Percentiles rank a stretch among this genome's conserved stretches.
phyloP scores from a whole-genome alignment of 768 basidiomycete genomes.

The Boletellus emodensis region DNA sequence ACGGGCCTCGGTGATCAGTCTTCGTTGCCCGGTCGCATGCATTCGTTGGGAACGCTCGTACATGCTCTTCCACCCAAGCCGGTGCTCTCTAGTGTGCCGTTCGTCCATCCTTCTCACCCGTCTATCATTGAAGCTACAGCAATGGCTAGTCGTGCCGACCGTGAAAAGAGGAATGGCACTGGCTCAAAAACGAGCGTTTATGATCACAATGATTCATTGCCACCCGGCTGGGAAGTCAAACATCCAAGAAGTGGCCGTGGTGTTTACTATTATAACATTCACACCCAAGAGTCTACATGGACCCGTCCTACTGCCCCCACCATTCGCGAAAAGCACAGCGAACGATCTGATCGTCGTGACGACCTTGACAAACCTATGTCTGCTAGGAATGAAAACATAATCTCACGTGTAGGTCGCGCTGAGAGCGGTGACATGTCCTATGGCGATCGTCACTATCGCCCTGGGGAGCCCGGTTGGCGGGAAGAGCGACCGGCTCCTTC shows the following conservation, averaged over 20 bases:
- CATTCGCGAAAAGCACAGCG: constrained; percentile 22
- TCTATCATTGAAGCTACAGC: constrained; percentile 59
- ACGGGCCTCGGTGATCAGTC: constrained; percentile 20
- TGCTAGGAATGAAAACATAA: constrained; percentile 21
- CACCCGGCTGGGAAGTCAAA: constrained; percentile 60
- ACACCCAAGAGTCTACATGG: constrained; percentile 59
- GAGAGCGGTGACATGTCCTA: constrained; percentile 41
- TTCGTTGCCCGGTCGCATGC: constrained; percentile 21
- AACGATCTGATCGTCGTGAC: constrained; percentile 25
- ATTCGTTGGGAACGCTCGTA: constrained; percentile 41
- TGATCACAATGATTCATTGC: constrained; percentile 38
- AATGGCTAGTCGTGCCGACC: constrained; percentile 47
- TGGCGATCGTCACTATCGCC: constrained; percentile 65
- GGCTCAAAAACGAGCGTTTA: constrained; percentile 18
- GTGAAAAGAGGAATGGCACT: constrained; percentile 42
- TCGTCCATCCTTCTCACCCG: constrained; percentile 52
- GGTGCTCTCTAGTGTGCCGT: constrained; percentile 46
- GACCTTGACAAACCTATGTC: constrained; percentile 25
- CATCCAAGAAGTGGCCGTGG: constrained; percentile 45
- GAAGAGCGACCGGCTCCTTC: constrained; percentile 25
- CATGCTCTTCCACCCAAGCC: constrained; percentile 72
- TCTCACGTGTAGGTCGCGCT: constrained; percentile 27
- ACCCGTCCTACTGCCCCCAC: constrained; percentile 40
- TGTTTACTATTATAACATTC: constrained; percentile 55
- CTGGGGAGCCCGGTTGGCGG: constrained; percentile 32